Percentiles rank a stretch among this genome's conserved stretches.
phyloP scores from a whole-genome alignment of 2,329 filamentous ascomycete genomes.

The Leptographium lundbergii region DNA sequence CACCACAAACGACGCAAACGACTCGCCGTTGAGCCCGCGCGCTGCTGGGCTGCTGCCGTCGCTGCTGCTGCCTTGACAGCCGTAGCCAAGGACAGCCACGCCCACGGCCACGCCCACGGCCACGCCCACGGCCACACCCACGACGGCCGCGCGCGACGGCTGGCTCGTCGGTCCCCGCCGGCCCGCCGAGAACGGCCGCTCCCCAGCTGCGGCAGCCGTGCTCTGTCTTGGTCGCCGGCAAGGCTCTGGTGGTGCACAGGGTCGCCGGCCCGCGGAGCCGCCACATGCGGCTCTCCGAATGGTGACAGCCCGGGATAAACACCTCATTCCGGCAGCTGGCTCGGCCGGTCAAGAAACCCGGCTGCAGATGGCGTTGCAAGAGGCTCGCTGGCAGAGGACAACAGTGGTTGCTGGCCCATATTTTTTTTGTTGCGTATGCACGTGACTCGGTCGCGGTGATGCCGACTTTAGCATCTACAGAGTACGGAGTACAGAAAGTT shows the following conservation, averaged over 20 bases:
- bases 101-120: not conserved
- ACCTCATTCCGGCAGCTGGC: too few species aligned
- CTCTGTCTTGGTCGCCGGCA: not conserved
- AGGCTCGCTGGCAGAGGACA: not conserved
- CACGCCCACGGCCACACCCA: not conserved
- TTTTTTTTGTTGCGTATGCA: not conserved
- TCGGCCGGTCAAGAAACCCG: too few species aligned
- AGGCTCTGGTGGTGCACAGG: not conserved
- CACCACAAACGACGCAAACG: slow-evolving; percentile 56
- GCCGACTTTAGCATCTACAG: too few species aligned
- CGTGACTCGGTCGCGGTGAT: not conserved
- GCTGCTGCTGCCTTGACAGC: not conserved
- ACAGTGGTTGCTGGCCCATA: not conserved
- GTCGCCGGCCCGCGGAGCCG: too few species aligned
- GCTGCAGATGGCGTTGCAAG: not conserved
- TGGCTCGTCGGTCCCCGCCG: not conserved
- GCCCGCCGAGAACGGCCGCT: not conserved
- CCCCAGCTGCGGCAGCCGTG: not conserved
- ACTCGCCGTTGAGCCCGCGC: slow-evolving; percentile 38
- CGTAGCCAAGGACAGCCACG: not conserved
- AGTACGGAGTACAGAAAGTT: too few species aligned
- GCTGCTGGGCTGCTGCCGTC: not conserved
- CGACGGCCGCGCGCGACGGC: too few species aligned
- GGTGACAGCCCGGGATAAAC: too few species aligned
- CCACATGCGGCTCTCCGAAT: too few species aligned